A percentile compares a stretch with the other conserved stretches of the same genome.
Conservation (phyloP, 306 rosid species). For the Hippophae gyantsensis region DNA sequence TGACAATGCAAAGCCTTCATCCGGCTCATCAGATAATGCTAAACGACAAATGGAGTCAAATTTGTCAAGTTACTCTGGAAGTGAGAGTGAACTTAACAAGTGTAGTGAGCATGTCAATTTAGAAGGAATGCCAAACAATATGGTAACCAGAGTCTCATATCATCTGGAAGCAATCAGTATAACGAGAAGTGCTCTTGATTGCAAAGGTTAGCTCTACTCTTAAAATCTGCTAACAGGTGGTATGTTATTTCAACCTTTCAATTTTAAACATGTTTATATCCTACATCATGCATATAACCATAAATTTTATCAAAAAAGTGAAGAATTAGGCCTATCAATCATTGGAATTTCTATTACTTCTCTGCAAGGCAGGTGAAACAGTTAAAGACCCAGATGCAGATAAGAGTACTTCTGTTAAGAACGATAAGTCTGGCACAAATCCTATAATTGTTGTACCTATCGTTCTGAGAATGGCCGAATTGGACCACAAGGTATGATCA, state of each 20-base stretch:
- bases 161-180: slow-evolving; percentile 34
- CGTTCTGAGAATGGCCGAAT: slow-evolving; percentile 90
- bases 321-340: not conserved
- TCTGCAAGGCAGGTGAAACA: slow-evolving; percentile 43
- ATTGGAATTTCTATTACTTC: not conserved
- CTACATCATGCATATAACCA: not conserved
- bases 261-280: not conserved
- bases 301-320: slow-evolving; percentile 4
- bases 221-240: slow-evolving; percentile 9
- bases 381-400: slow-evolving; percentile 31
- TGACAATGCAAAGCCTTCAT: slow-evolving; percentile 32
- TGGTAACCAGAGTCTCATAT: slow-evolving; percentile 33
- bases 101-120: slow-evolving; percentile 23
- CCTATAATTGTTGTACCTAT: slow-evolving; percentile 74
- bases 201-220: slow-evolving; percentile 34
- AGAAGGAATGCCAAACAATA: slow-evolving; percentile 28
- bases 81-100: slow-evolving; percentile 20
- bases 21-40: slow-evolving; percentile 31
- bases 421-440: slow-evolving; percentile 67
- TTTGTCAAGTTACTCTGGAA: slow-evolving; percentile 14
- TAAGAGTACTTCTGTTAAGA: slow-evolving; percentile 24
- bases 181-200: slow-evolving; percentile 28
- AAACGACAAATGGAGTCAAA: slow-evolving; percentile 26
- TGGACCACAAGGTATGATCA: slow-evolving; percentile 81
- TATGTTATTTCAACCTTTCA: slow-evolving; percentile 6